phyloP scores from a whole-genome alignment of 495 filamentous ascomycete genomes.

The Talaromyces adpressus region DNA sequence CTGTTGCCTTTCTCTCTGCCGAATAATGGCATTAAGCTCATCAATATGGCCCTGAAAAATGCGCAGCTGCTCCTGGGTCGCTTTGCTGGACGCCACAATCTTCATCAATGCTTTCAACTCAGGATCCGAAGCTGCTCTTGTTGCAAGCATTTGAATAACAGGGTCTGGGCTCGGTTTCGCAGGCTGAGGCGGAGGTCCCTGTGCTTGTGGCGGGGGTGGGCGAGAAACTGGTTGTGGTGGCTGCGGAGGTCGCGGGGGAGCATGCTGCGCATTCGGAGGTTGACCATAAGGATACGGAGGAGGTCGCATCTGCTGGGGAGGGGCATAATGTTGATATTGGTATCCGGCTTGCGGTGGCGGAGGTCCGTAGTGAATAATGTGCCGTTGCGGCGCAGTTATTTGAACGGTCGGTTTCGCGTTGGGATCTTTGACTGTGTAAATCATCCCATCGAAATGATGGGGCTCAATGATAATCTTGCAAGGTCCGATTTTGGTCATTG shows the following conservation, averaged over 20 bases:
- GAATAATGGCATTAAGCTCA: slow-evolving; percentile 64
- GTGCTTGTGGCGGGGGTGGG: slow-evolving; percentile 25
- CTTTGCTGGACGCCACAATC: slow-evolving; percentile 82
- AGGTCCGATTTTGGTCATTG: slow-evolving; percentile 75
- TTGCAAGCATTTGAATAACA: slow-evolving; percentile 90
- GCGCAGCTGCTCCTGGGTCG: slow-evolving; percentile 69
- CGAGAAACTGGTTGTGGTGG: slow-evolving; percentile 24
- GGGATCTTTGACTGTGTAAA: slow-evolving; percentile 77
- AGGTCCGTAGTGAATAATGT: slow-evolving; percentile 66
- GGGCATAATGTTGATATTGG: slow-evolving; percentile 42
- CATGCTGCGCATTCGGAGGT: slow-evolving; percentile 13
- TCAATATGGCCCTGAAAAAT: slow-evolving; percentile 92
- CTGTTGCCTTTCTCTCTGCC: slow-evolving; percentile 29
- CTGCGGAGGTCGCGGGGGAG: slow-evolving; percentile 13
- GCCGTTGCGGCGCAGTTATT: slow-evolving; percentile 43
- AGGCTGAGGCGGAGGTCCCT: slow-evolving; percentile 24
- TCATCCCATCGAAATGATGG: slow-evolving; percentile 79
- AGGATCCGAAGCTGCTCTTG: slow-evolving; percentile 75
- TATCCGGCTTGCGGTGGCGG: slow-evolving; percentile 44
- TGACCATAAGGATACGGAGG: slow-evolving; percentile 16
- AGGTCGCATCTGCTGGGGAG: slow-evolving; percentile 25
- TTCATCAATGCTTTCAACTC: slow-evolving; percentile 95
- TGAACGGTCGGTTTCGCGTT: slow-evolving; percentile 44
- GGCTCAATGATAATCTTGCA: slow-evolving; percentile 83
- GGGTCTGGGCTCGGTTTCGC: slow-evolving; percentile 66